Conservation (phyloP, 2,329 filamentous ascomycete species). For the Fonsecaea pedrosoi region DNA sequence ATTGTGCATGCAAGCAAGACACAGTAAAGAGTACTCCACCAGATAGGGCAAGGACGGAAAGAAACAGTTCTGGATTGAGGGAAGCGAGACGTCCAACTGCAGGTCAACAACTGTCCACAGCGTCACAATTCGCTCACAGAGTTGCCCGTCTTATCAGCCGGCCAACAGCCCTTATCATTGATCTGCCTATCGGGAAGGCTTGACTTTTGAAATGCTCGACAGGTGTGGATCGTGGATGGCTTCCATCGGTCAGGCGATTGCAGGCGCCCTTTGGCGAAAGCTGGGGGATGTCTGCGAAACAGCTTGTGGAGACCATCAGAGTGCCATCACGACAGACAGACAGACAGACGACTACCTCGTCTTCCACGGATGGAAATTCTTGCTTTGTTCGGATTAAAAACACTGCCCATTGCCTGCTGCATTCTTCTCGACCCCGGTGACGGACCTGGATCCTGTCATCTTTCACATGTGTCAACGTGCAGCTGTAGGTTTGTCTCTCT, state of each 20-base stretch:
- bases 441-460: constrained; percentile 8
- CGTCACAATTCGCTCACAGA: constrained; percentile 23
- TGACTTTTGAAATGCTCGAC: constrained; percentile 16
- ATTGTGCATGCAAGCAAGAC: constrained; percentile 10
- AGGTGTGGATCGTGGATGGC: constrained; percentile 19
- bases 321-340: background rate
- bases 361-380: constrained; percentile 50
- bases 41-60: constrained; percentile 23
- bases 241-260: constrained; percentile 1
- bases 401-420: constrained; percentile 18
- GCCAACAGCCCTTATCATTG: constrained; percentile 29
- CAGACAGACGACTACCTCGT: background rate
- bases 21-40: constrained; percentile 15
- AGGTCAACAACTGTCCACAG: constrained; percentile 12
- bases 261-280: constrained; percentile 30
- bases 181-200: constrained; percentile 30
- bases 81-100: constrained; percentile 9
- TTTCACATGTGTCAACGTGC: constrained; percentile 14
- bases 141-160: constrained; percentile 26
- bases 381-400: constrained; percentile 51
- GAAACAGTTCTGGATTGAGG: constrained; percentile 9
- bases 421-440: constrained; percentile 7
- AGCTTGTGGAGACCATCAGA: constrained; percentile 28
- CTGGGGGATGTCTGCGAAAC: constrained; percentile 28
- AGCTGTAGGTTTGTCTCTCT: background rate